These are phyloP conservation scores for Mrakia frigida DNA, from an alignment of 768 basidiomycete genomes.

Conservation along the genomic window DNA sequence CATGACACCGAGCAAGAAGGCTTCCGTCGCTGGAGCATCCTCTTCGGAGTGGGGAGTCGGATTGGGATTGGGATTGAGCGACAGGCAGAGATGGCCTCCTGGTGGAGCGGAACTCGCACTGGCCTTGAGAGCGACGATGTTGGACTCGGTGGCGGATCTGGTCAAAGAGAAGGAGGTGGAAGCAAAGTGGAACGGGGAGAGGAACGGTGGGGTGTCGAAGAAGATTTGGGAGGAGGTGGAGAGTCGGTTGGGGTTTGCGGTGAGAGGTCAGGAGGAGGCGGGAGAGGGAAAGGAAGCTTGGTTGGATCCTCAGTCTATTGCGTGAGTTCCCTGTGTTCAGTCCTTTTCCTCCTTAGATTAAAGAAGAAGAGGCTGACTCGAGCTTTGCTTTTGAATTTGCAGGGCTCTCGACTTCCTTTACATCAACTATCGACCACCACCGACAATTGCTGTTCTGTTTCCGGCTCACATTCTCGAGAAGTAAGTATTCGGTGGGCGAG, in stretches of 20 bases:
- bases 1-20: slow-evolving; percentile 31
- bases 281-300: slow-evolving; percentile 64
- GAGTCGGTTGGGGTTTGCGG: slow-evolving; percentile 66
- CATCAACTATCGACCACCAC: slow-evolving; percentile 82
- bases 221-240: slow-evolving; percentile 41
- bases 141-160: slow-evolving; percentile 61
- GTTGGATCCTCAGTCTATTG: slow-evolving; percentile 64
- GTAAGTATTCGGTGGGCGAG: slow-evolving; percentile 12
- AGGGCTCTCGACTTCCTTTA: slow-evolving; percentile 60
- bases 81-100: slow-evolving; percentile 77
- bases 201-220: slow-evolving; percentile 33
- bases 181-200: slow-evolving; percentile 14
- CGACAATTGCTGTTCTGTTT: slow-evolving; percentile 67
- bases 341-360: too few species aligned
- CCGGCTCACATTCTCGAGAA: slow-evolving; percentile 68
- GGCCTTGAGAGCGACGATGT: slow-evolving; percentile 73
- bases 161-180: slow-evolving; percentile 17
- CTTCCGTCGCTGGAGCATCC: slow-evolving; percentile 47
- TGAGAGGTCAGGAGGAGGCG: slow-evolving; percentile 59
- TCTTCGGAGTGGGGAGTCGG: slow-evolving; percentile 56
- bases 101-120: slow-evolving; percentile 78
- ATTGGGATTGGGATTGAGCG: slow-evolving; percentile 64
- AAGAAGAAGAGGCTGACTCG: slow-evolving; percentile 9
- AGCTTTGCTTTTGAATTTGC: neutral
- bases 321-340: too few species aligned